A percentile compares a stretch with the other conserved stretches of the same genome.
phyloP scores from a whole-genome alignment of 2,329 filamentous ascomycete genomes.

The Colletotrichum phormii region DNA sequence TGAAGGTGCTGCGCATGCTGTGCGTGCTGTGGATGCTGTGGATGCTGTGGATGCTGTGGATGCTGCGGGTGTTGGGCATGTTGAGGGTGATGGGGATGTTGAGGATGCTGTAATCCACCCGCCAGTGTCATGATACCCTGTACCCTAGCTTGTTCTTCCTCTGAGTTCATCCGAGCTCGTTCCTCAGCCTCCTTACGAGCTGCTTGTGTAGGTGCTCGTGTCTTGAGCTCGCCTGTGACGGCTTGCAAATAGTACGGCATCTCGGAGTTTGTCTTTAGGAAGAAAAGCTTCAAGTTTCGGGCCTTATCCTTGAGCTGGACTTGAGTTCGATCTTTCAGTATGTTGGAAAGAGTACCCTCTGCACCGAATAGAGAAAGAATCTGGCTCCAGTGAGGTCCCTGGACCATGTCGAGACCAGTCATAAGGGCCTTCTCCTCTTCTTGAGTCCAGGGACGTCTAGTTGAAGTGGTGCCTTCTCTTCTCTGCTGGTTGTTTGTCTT shows the following conservation, averaged over 20 bases:
- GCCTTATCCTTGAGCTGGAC: conserved; percentile 95
- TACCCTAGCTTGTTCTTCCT: conserved; percentile 70
- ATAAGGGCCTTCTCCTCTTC: conserved; percentile 93
- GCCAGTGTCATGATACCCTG: conserved; percentile 70
- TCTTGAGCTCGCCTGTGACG: conserved; percentile 91
- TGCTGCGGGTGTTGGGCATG: not conserved
- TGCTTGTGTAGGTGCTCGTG: conserved; percentile 81
- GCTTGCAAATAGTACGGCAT: conserved; percentile 89
- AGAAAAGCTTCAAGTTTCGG: conserved; percentile 89
- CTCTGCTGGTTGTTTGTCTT: conserved; percentile 67
- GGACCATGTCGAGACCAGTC: conserved; percentile 87
- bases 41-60: not conserved
- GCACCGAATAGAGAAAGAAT: conserved; percentile 87
- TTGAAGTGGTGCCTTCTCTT: conserved; percentile 68
- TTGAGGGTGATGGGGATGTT: conserved; percentile 4
- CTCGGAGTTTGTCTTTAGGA: conserved; percentile 90
- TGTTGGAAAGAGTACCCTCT: conserved; percentile 82
- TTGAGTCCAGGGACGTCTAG: conserved; percentile 84
- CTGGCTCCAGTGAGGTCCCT: conserved; percentile 93
- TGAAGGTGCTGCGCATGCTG: conserved; percentile 21
- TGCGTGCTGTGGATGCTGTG: not conserved
- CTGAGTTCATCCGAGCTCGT: conserved; percentile 67
- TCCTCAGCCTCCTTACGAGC: conserved; percentile 76
- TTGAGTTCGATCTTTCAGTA: conserved; percentile 88
- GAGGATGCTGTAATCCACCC: conserved; percentile 57